Evolutionary conservation across 805 yeast species (phyloP), one percentile per base, ranked within the genome.

Genomic region (Blastobotrys peoriensis): DNA sequence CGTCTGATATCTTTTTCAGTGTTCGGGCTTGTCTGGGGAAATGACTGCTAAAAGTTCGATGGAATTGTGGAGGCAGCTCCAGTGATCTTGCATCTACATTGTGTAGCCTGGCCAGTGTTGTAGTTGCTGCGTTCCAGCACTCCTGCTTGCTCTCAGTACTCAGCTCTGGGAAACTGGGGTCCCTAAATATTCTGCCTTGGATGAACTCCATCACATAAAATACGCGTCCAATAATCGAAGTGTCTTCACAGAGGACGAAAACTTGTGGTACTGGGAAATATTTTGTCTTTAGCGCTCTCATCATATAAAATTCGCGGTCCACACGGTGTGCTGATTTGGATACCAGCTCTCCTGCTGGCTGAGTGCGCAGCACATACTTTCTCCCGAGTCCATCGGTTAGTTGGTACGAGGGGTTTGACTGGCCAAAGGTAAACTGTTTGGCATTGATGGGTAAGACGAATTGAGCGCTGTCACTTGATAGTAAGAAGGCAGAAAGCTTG

Each of bases 181-280:
- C 68, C 44, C 72, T 76, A 56, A 77, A 74, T 47, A 69, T 73
- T 17, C 71, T 60, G 1, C 83, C 83, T 30, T 74, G 66, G 9
- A 77, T 65, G 50, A 70, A 77, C 54, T 76, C 75, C 80, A 78
- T 77, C 4, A 77, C 51, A 50, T 77, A 77, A 53, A 77, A 77
- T 3, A 73, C 78, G 21, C 67, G 67, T 3, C 79, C 81, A 25
- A 74, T 58, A 8, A 73, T 59, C 1, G 67, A 56, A 52, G 73
- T 78, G 56, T 77, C 81, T 48, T 73, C 78, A 58, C 81, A 76
- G 35, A 77, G 59, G 4, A 73, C 45, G 46, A 65, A 66, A 3
- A 75, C 74, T 10, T 65, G 52, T 0, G 81, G 79, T 16, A 78
- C 70, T 0, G 81, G 80, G 2, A 77, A 76, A 2, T 45, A 33